Evolutionary conservation across 2,329 filamentous ascomycete genomes (phyloP), one percentile per base, ranked within the genome.

Genomic region (Paecilomyces sp.): DNA sequence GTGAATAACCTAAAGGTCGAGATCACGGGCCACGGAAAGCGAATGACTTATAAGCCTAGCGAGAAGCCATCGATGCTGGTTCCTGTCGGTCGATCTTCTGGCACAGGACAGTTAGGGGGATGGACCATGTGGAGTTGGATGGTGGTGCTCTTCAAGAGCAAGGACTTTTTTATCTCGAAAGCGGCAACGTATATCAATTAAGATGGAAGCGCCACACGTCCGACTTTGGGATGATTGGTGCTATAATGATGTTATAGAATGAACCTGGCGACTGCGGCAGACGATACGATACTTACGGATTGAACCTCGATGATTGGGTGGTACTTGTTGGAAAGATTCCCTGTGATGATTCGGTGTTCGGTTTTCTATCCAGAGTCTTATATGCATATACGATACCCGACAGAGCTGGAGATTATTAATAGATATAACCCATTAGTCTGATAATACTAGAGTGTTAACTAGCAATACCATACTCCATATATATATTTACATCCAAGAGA

Each of bases 111-210:
- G 47, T 13, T 64, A 18, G 57, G 56, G n/a, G 22, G 54, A 8
- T 61, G 58, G 22, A 57, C 57, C 33, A n/a, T 47, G 13, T 63
- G 60, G 31, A 60, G 63, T 34, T 62, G 58, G 28, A 41, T 64
- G 57, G 57, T 64, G n/a, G 31, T 34, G 12, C 22, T 65, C 11
- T n/a, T 61, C 30, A 65, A 65, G 60, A 62, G 63, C 8, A 64
- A 34, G 53, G 62, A 65, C 36, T 65, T 57, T 57, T 77, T 63
- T 11, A 22, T 53, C 22, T 53, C 51, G 51, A 53, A 53, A 22
- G 51, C 51, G 8, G 2, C 24, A 9, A 13, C 51, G n/a, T 53
- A 47, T 47, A 47, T 47, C 1, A 47, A 18, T 47, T 47, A 18
- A 47, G 41, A 47, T 18, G 41, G 7, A 47, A 22, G 18, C n/a